phyloP scores from a whole-genome alignment of 306 rosid genomes.

The Potentilla sterilis region DNA sequence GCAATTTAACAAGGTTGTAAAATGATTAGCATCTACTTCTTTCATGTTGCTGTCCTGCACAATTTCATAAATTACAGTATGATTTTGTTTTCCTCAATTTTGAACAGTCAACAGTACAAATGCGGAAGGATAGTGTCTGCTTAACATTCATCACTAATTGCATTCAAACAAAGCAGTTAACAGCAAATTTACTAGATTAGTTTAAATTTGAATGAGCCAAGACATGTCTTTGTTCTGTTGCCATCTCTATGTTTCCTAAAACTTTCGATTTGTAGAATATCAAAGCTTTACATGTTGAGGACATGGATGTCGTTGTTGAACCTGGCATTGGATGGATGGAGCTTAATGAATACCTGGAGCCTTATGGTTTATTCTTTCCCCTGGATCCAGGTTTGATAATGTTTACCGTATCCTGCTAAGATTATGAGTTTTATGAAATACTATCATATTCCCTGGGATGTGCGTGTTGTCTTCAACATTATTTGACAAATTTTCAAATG shows the following conservation, averaged over 20 bases:
- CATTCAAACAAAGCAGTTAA: background rate
- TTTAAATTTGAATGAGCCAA: background rate
- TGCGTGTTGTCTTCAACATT: background rate
- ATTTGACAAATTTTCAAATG: conserved; percentile 1
- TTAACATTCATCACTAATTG: background rate
- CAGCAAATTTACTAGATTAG: background rate
- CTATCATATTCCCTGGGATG: background rate
- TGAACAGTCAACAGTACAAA: background rate
- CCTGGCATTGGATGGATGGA: conserved; percentile 99
- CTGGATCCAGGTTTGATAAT: conserved; percentile 88
- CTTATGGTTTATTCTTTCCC: conserved; percentile 93
- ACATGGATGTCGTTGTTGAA: conserved; percentile 95
- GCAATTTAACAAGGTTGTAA: background rate
- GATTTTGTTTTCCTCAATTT: too few relatives aligned
- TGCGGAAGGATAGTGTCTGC: background rate
- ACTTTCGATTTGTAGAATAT: conserved; percentile 47
- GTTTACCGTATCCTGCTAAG: background rate
- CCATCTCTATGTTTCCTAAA: conserved; percentile 25
- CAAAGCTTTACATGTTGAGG: conserved; percentile 79
- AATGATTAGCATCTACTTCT: background rate
- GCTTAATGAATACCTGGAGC: conserved; percentile 92
- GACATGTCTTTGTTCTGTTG: conserved; percentile 5
- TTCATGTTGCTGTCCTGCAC: background rate
- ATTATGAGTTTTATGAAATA: background rate
- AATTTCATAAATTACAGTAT: too few relatives aligned